Percentiles rank a stretch among this genome's conserved stretches.
Evolutionary conservation across 164 flowering plant species (phyloP).

Genomic region (Magnolia officinalis): DNA sequence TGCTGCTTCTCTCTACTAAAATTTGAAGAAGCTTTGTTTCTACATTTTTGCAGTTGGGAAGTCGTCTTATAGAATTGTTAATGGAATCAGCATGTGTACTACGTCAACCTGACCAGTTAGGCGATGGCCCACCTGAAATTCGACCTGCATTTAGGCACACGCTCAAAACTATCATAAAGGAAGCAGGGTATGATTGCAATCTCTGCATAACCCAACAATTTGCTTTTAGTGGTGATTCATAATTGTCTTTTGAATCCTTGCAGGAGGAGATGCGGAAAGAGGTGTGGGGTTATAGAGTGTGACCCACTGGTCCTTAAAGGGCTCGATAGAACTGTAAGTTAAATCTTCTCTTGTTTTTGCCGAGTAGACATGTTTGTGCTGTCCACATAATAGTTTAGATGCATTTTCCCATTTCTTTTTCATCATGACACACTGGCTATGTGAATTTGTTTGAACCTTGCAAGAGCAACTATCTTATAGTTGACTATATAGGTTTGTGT

Average conservation of each 20-base stretch:
- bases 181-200: slow-evolving; percentile 43
- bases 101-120: slow-evolving; percentile 57
- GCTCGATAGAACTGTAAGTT: slow-evolving; percentile 73
- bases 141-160: slow-evolving; percentile 87
- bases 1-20: not conserved
- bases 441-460: not conserved
- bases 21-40: slow-evolving; percentile 12
- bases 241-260: slow-evolving; percentile 15
- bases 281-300: slow-evolving; percentile 83
- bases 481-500: no score
- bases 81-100: slow-evolving; percentile 80
- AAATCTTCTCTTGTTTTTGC: not conserved
- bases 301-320: slow-evolving; percentile 66
- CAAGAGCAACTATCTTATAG: not conserved
- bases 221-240: slow-evolving; percentile 1
- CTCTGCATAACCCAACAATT: not conserved
- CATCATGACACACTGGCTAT: not conserved
- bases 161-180: slow-evolving; percentile 42
- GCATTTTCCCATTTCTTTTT: not conserved
- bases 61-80: slow-evolving; percentile 74
- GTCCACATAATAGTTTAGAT: not conserved
- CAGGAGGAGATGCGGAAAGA: slow-evolving; percentile 45
- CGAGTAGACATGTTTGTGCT: not conserved
- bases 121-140: slow-evolving; percentile 72
- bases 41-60: slow-evolving; percentile 66